These are phyloP conservation scores for Coemansia sp. DNA, from an alignment of 192 early-diverging fungal species.

Conservation along the genomic window DNA sequence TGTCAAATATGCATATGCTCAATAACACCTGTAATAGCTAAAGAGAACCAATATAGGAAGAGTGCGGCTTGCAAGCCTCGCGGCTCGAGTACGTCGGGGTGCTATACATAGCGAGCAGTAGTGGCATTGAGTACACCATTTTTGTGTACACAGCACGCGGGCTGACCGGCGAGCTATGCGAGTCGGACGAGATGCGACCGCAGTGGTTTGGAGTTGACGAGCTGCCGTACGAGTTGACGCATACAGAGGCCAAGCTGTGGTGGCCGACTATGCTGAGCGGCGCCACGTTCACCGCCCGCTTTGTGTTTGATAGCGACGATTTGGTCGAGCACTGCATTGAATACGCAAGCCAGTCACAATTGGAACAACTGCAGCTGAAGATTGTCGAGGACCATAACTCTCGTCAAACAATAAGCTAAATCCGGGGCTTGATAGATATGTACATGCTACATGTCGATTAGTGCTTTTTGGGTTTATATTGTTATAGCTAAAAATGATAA, in stretches of 20 bases:
- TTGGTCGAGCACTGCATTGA: conserved; percentile 18
- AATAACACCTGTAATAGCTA: too few relatives aligned
- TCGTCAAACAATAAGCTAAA: not conserved
- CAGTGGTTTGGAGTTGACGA: conserved; percentile 60
- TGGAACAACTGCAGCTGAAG: conserved; percentile 2
- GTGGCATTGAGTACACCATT: conserved; percentile 53
- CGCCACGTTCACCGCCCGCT: conserved; percentile 24
- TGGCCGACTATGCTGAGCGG: conserved; percentile 41
- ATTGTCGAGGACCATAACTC: conserved; percentile 7
- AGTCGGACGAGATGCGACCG: conserved; percentile 78
- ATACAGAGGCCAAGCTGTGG: conserved; percentile 38
- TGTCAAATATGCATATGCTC: conserved; percentile 7
- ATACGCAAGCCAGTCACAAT: not conserved
- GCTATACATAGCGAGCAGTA: conserved; percentile 60
- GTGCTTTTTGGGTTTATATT: not conserved
- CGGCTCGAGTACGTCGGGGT: conserved; percentile 55
- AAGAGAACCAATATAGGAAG: conserved; percentile 43
- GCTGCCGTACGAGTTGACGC: conserved; percentile 64
- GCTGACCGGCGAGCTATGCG: conserved; percentile 54
- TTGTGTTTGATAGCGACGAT: conserved; percentile 22
- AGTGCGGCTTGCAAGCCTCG: conserved; percentile 55
- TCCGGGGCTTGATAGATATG: not conserved
- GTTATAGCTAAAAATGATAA: not conserved
- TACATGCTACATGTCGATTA: too few relatives aligned
- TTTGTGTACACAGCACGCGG: conserved; percentile 58